phyloP scores from a whole-genome alignment of 1,284 basidiomycete species.

The Paramarasmius palmivorus region DNA sequence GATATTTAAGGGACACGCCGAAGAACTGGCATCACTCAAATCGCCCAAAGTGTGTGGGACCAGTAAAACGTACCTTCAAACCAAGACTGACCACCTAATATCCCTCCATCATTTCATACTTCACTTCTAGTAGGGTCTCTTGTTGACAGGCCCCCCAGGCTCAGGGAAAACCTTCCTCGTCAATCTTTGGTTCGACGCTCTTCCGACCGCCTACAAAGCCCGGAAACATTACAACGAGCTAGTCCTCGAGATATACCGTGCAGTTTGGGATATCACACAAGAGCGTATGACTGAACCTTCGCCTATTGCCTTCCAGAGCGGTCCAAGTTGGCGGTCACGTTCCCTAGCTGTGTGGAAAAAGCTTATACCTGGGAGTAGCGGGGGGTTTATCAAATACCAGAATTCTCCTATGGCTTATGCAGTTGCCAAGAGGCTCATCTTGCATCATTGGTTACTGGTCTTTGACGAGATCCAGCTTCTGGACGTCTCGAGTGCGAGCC shows the following conservation, averaged over 20 bases:
- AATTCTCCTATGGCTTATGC: constrained; percentile 25
- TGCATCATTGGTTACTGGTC: constrained; percentile 56
- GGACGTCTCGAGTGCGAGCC: constrained; percentile 66
- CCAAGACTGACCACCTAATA: constrained; percentile 2
- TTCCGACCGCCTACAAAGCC: constrained; percentile 61
- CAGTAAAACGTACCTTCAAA: constrained; percentile 57
- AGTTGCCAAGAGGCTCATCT: constrained; percentile 50
- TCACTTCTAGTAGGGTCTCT: constrained; percentile 54
- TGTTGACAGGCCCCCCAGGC: constrained; percentile 78
- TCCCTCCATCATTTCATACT: background rate
- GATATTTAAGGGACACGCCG: constrained; percentile 52
- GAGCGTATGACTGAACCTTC: constrained; percentile 35
- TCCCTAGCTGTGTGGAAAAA: constrained; percentile 6
- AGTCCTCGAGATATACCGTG: constrained; percentile 67
- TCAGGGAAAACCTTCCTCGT: constrained; percentile 75
- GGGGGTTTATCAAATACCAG: background rate
- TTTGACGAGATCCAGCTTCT: constrained; percentile 76
- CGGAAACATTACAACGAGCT: constrained; percentile 72
- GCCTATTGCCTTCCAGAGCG: background rate
- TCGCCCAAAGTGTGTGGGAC: constrained; percentile 32
- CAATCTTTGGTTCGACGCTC: constrained; percentile 62
- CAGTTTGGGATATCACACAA: constrained; percentile 58
- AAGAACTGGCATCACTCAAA: constrained; percentile 46
- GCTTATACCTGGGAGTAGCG: background rate
- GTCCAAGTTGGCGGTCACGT: constrained; percentile 6